phyloP scores from a whole-genome alignment of 108 stramenopile genomes.

The Pelagomonas calceolata region DNA sequence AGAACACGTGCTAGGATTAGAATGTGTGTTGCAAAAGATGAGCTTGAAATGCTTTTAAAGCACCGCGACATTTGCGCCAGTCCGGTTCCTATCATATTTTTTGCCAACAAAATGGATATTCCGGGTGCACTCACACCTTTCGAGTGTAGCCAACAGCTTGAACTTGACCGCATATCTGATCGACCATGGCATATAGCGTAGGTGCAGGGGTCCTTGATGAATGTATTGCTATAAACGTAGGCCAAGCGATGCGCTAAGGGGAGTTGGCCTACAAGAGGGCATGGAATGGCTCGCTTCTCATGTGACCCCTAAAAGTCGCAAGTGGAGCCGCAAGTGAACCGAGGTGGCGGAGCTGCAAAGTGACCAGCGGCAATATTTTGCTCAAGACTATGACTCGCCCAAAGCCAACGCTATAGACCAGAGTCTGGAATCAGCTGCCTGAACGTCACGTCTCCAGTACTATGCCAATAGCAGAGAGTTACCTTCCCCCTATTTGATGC shows the following conservation, averaged over 20 bases:
- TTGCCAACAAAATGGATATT: slow-evolving; percentile 38
- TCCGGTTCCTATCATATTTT: slow-evolving; percentile 27
- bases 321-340: no score
- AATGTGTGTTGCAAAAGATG: slow-evolving; percentile 42
- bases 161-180: slow-evolving; percentile 11
- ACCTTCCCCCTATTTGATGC: no score
- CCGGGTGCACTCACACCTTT: slow-evolving; percentile 28
- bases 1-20: slow-evolving; percentile 12
- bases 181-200: slow-evolving; percentile 34
- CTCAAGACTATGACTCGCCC: no score
- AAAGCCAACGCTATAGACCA: no score
- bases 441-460: no score
- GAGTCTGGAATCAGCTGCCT: no score
- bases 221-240: no score
- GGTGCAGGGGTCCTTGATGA: slow-evolving; percentile 10
- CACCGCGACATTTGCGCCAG: slow-evolving; percentile 14
- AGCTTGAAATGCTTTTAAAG: slow-evolving; percentile 26
- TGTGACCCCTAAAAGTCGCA: no score
- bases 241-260: slow-evolving; percentile 26
- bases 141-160: slow-evolving; percentile 29
- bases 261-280: slow-evolving; percentile 28
- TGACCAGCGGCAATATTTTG: no score
- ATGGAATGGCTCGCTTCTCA: slow-evolving; percentile 18
- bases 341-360: no score
- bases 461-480: no score